These are phyloP conservation scores for Acephala macrosclerotiorum DNA, from an alignment of 2,329 filamentous ascomycete genomes.

Conservation along the genomic window DNA sequence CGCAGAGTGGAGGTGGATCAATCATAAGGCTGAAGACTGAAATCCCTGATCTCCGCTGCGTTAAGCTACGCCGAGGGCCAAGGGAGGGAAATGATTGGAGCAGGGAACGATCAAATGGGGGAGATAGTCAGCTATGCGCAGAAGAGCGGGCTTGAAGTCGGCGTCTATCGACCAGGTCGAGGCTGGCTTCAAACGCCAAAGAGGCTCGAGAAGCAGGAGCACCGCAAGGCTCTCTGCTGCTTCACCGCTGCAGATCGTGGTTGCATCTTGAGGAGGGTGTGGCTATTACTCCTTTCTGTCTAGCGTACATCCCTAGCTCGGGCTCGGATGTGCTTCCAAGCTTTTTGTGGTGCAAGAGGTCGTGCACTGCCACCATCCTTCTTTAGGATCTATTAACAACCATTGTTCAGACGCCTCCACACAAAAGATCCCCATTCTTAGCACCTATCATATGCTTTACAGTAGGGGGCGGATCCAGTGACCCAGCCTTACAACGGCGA, in stretches of 20 bases:
- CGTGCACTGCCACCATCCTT: not conserved
- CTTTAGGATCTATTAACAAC: not conserved
- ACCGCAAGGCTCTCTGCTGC: not conserved
- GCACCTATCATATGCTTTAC: not conserved
- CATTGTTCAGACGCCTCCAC: not conserved
- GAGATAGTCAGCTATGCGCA: conserved; percentile 13
- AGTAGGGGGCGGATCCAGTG: not conserved
- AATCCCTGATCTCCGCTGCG: conserved; percentile 18
- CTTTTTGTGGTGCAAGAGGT: not conserved
- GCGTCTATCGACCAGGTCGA: not conserved
- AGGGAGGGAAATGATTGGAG: conserved; percentile 15
- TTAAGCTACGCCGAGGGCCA: conserved; percentile 14
- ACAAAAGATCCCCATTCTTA: not conserved
- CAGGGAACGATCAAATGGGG: conserved; percentile 1
- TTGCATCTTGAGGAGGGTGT: not conserved
- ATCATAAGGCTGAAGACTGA: conserved; percentile 22
- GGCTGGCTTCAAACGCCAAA: conserved; percentile 11
- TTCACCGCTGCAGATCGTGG: conserved; percentile 11
- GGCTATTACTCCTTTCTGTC: not conserved
- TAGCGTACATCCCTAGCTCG: not conserved
- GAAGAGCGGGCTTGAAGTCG: conserved; percentile 14
- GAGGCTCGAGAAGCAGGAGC: not conserved
- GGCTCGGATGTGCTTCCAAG: not conserved
- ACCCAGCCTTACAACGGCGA: conserved; percentile 9
- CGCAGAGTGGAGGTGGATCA: conserved; percentile 22